These are phyloP conservation scores for Pseudophaeomoniella oleicola DNA, from an alignment of 2,329 filamentous ascomycete species.

Conservation along the genomic window DNA sequence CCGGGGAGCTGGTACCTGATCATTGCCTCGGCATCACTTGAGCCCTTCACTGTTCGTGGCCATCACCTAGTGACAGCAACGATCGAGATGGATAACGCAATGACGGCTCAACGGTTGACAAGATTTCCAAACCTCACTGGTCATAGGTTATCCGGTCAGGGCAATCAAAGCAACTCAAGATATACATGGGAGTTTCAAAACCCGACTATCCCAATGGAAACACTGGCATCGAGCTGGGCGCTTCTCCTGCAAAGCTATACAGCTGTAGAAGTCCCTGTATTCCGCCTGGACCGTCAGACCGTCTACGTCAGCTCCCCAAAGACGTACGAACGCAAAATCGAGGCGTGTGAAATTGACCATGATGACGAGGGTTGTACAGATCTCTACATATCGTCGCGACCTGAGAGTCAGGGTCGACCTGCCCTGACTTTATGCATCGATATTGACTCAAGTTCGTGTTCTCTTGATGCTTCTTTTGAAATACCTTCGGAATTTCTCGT, in stretches of 20 bases:
- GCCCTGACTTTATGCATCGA: not conserved
- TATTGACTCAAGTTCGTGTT: not conserved
- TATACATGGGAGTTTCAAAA: not conserved
- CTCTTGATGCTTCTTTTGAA: not conserved
- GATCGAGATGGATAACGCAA: not conserved
- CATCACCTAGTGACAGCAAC: no score
- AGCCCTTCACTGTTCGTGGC: no score
- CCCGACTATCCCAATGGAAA: not conserved
- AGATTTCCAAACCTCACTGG: not conserved
- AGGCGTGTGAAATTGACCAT: not conserved
- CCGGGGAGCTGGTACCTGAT: no score
- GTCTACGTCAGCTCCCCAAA: not conserved
- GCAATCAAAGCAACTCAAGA: not conserved
- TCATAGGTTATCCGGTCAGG: not conserved
- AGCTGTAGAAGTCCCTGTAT: slow-evolving; percentile 18
- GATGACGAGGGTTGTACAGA: slow-evolving; percentile 1
- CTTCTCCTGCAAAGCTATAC: slow-evolving; percentile 16
- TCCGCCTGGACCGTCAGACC: slow-evolving; percentile 10
- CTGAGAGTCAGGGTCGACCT: not conserved
- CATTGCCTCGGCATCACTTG: no score
- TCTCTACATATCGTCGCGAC: slow-evolving; percentile 1
- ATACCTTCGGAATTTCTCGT: not conserved
- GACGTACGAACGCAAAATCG: not conserved
- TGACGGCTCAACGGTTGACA: not conserved
- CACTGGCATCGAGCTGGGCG: slow-evolving; percentile 16